Conservation (phyloP, 2,329 filamentous ascomycete genomes). For the Xylaria multiplex region DNA sequence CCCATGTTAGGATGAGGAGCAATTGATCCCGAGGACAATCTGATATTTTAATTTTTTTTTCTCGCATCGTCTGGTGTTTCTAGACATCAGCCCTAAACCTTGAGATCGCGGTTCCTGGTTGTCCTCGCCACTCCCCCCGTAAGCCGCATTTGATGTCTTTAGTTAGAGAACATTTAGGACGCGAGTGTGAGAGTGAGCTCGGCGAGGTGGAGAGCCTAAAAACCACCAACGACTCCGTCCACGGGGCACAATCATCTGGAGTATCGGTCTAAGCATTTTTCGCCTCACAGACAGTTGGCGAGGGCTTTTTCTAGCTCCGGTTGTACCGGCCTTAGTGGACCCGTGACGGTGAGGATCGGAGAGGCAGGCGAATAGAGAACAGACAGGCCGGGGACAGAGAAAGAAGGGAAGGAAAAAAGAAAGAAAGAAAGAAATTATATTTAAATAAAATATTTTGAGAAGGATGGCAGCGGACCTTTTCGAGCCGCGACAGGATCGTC, state of each 20-base stretch:
- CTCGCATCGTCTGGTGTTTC: slow-evolving; percentile 22
- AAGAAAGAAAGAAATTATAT: background rate
- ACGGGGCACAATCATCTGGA: slow-evolving; percentile 36
- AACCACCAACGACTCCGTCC: slow-evolving; percentile 34
- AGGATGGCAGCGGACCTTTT: slow-evolving; percentile 47
- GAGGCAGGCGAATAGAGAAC: slow-evolving; percentile 25
- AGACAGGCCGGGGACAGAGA: background rate
- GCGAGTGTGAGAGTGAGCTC: slow-evolving; percentile 42
- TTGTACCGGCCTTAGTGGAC: slow-evolving; percentile 20
- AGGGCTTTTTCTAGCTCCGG: slow-evolving; percentile 15
- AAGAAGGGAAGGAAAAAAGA: background rate
- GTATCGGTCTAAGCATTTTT: slow-evolving; percentile 32
- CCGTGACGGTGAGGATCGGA: slow-evolving; percentile 29
- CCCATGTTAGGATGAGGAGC: slow-evolving; percentile 20
- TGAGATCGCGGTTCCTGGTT: slow-evolving; percentile 21
- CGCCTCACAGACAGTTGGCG: slow-evolving; percentile 14
- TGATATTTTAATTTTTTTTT: slow-evolving; percentile 9
- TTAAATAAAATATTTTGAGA: slow-evolving; percentile 17
- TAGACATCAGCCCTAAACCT: slow-evolving; percentile 19
- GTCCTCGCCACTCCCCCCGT: slow-evolving; percentile 24
- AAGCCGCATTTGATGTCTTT: slow-evolving; percentile 49
- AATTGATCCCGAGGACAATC: slow-evolving; percentile 18
- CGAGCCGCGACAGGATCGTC: slow-evolving; percentile 49
- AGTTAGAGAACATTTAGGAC: slow-evolving; percentile 37
- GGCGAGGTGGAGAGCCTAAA: slow-evolving; percentile 42